These are phyloP conservation scores for Aspergillus cavernicola DNA, from an alignment of 495 filamentous ascomycete genomes.

Conservation along the genomic window DNA sequence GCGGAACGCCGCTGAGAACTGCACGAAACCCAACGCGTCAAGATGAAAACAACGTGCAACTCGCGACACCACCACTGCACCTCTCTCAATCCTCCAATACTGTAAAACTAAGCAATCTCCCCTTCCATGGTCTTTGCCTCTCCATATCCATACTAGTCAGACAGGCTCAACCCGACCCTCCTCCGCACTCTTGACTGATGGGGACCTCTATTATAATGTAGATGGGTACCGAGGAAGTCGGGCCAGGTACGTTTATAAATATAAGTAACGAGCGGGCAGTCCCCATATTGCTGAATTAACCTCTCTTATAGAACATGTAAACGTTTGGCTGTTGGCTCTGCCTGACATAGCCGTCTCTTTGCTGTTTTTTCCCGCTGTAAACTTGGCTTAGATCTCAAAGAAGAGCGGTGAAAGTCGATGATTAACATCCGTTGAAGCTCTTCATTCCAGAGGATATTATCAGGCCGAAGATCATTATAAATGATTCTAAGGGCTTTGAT, in stretches of 20 bases:
- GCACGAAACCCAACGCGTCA: too few species aligned
- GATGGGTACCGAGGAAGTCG: background rate
- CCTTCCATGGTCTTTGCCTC: slow-evolving; percentile 20
- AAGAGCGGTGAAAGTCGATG: slow-evolving; percentile 4
- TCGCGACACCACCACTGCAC: too few species aligned
- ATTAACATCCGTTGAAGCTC: background rate
- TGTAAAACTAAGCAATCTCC: too few species aligned
- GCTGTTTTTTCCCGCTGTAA: too few species aligned
- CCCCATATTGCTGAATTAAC: slow-evolving; percentile 7
- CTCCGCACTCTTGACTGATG: slow-evolving; percentile 20
- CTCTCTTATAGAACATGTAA: too few species aligned
- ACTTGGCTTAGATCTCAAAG: background rate
- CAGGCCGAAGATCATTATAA: slow-evolving; percentile 10
- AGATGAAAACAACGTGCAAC: too few species aligned
- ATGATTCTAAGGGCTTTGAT: slow-evolving; percentile 11
- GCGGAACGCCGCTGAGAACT: too few species aligned
- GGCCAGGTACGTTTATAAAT: slow-evolving; percentile 2
- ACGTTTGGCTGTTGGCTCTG: too few species aligned
- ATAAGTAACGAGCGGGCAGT: background rate
- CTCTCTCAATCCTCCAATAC: too few species aligned
- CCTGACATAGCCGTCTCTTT: too few species aligned
- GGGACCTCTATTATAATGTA: slow-evolving; percentile 13
- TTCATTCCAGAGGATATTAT: slow-evolving; percentile 5
- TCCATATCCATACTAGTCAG: slow-evolving; percentile 12
- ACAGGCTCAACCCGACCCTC: slow-evolving; percentile 9